Evolutionary conservation across 1,284 basidiomycete genomes (phyloP).

Genomic region (Marasmius fiardii): DNA sequence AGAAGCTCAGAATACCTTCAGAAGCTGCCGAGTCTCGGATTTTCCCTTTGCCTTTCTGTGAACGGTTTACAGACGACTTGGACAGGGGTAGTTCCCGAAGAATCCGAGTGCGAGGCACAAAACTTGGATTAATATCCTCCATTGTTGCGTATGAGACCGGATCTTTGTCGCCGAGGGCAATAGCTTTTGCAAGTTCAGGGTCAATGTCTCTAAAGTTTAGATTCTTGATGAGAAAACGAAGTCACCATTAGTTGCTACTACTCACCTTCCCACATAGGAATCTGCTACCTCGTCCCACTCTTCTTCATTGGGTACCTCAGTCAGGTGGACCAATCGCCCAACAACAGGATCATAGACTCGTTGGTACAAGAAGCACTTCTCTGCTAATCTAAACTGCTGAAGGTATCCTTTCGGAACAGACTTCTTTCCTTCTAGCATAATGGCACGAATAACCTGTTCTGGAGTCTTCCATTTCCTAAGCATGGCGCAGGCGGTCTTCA

Average conservation of each 20-base stretch:
- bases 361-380: slow-evolving; percentile 94
- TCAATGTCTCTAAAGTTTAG: slow-evolving; percentile 64
- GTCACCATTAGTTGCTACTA: slow-evolving; percentile 14
- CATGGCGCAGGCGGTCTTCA: slow-evolving; percentile 91
- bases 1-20: slow-evolving; percentile 55
- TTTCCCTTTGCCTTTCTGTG: slow-evolving; percentile 37
- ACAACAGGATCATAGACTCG: slow-evolving; percentile 82
- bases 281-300: slow-evolving; percentile 61
- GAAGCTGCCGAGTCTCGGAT: slow-evolving; percentile 31
- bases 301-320: slow-evolving; percentile 41
- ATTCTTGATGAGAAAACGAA: slow-evolving; percentile 11
- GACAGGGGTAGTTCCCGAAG: slow-evolving; percentile 24
- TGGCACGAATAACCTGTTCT: slow-evolving; percentile 80
- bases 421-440: slow-evolving; percentile 86
- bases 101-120: slow-evolving; percentile 39
- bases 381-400: slow-evolving; percentile 72
- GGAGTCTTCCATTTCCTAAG: slow-evolving; percentile 84
- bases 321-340: slow-evolving; percentile 68
- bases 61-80: slow-evolving; percentile 17
- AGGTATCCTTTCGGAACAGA: slow-evolving; percentile 77
- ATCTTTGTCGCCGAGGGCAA: slow-evolving; percentile 78
- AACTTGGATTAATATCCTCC: slow-evolving; percentile 77
- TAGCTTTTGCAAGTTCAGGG: slow-evolving; percentile 51
- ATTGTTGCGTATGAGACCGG: slow-evolving; percentile 75
- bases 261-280: slow-evolving; percentile 76